These are phyloP conservation scores for Leishmania mexicana DNA, from an alignment of 208 protist species.

Conservation along the genomic window DNA sequence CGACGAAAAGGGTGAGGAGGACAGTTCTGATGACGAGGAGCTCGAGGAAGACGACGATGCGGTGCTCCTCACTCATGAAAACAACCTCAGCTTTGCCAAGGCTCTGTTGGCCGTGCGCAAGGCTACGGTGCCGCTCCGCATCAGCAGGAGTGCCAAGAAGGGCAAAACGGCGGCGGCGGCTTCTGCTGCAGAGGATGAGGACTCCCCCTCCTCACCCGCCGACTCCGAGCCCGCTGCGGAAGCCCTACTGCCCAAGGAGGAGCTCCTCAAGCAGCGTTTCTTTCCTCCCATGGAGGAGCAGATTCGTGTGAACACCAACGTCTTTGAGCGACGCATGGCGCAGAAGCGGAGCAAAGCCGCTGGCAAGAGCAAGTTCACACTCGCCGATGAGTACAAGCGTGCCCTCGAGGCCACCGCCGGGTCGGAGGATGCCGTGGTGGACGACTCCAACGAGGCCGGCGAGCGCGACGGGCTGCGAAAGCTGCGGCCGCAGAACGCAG, in stretches of 20 bases:
- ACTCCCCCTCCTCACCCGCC: background rate
- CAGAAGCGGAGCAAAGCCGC: constrained; percentile 13
- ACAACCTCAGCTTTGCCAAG: constrained; percentile 84
- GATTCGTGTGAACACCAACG: constrained; percentile 57
- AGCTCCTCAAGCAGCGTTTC: constrained; percentile 48
- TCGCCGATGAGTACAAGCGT: constrained; percentile 85
- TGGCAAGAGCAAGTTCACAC: constrained; percentile 51
- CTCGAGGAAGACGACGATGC: constrained; percentile 85
- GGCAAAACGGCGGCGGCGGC: constrained; percentile 3
- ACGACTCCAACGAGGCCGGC: constrained; percentile 19
- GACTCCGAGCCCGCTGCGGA: background rate
- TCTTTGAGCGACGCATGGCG: constrained; percentile 48
- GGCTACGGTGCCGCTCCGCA: constrained; percentile 37
- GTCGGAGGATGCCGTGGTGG: constrained; percentile 34
- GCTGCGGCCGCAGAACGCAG: constrained; percentile 64
- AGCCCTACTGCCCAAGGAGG: constrained; percentile 31
- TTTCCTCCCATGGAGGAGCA: constrained; percentile 81
- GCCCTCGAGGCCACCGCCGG: constrained; percentile 44
- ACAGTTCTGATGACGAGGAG: constrained; percentile 66
- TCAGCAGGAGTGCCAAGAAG: constrained; percentile 3
- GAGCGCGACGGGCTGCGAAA: constrained; percentile 42
- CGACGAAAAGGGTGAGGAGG: constrained; percentile 23
- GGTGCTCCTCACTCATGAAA: constrained; percentile 75
- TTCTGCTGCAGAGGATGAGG: constrained; percentile 4
- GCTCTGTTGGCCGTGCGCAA: constrained; percentile 77